Conservation (phyloP, 768 basidiomycete genomes). For the Paxillus involutus region DNA sequence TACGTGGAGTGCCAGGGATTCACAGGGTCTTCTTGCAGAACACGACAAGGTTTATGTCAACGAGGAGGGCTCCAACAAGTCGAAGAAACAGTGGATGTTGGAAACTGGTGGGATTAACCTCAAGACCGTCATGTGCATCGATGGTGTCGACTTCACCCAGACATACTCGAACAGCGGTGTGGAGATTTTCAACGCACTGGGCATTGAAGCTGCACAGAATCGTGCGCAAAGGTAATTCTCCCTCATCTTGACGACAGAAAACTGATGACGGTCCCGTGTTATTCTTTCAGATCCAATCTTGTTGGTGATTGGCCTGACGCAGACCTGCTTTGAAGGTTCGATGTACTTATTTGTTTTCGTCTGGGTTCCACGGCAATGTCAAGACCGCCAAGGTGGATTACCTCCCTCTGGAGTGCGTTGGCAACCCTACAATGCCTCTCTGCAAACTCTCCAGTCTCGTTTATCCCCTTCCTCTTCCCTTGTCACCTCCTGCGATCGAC, state of each 20-base stretch:
- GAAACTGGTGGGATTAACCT: slow-evolving; percentile 98
- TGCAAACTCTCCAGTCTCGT: too few species aligned
- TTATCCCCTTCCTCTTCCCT: too few species aligned
- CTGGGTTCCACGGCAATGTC: slow-evolving; percentile 86
- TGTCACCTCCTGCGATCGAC: slow-evolving; percentile 55
- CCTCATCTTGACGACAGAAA: slow-evolving; percentile 1
- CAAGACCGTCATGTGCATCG: slow-evolving; percentile 92
- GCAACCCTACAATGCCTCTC: slow-evolving; percentile 93
- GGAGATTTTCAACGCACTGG: slow-evolving; percentile 91
- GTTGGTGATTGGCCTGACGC: slow-evolving; percentile 65
- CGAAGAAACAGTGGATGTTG: slow-evolving; percentile 85
- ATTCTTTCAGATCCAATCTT: slow-evolving; percentile 52
- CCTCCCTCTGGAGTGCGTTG: not conserved
- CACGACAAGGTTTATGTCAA: slow-evolving; percentile 75
- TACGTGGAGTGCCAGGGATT: slow-evolving; percentile 91
- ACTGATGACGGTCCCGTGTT: not conserved
- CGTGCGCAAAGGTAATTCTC: slow-evolving; percentile 46
- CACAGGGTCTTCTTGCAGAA: slow-evolving; percentile 91
- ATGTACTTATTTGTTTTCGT: slow-evolving; percentile 87
- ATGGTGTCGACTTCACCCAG: slow-evolving; percentile 89
- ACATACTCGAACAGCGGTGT: slow-evolving; percentile 98
- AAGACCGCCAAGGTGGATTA: slow-evolving; percentile 99
- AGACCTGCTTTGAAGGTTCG: slow-evolving; percentile 82
- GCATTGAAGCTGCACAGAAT: slow-evolving; percentile 90
- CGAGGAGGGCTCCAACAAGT: slow-evolving; percentile 63